phyloP scores from a whole-genome alignment of 495 filamentous ascomycete species.

The Venustampulla echinocandica region DNA sequence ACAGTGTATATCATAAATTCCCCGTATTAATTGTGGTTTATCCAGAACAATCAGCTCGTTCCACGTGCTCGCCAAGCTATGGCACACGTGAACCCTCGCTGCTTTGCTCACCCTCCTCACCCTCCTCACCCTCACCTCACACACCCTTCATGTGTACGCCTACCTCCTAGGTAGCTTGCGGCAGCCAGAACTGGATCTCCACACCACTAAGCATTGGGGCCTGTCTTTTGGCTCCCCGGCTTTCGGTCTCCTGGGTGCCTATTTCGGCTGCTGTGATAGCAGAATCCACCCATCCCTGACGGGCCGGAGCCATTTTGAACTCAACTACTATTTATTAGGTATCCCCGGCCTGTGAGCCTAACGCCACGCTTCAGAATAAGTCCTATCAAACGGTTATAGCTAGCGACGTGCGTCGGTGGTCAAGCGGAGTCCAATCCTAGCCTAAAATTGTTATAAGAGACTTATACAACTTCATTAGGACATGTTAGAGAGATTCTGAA shows the following conservation, averaged over 20 bases:
- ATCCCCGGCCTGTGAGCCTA: background rate
- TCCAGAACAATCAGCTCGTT: constrained; percentile 6
- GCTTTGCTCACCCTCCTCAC: constrained; percentile 6
- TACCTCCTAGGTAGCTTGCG: background rate
- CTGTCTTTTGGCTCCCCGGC: background rate
- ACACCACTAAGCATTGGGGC: background rate
- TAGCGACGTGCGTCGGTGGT: background rate
- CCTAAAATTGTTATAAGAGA: no score
- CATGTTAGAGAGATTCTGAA: no score
- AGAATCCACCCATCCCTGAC: background rate
- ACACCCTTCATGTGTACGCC: no score
- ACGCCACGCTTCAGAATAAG: background rate
- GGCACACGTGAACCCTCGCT: constrained; percentile 9
- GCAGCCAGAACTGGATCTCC: background rate
- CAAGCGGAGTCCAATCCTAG: background rate
- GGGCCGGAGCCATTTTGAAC: background rate
- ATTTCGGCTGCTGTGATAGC: background rate
- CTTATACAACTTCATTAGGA: no score
- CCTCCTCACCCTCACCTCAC: no score
- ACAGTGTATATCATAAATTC: no score
- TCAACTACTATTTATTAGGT: background rate
- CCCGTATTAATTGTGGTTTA: no score
- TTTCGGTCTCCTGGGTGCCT: background rate
- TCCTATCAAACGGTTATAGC: background rate
- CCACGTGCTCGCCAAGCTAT: constrained; percentile 6